phyloP scores from a whole-genome alignment of 192 early-diverging fungal genomes.

The Funneliformis geosporum region DNA sequence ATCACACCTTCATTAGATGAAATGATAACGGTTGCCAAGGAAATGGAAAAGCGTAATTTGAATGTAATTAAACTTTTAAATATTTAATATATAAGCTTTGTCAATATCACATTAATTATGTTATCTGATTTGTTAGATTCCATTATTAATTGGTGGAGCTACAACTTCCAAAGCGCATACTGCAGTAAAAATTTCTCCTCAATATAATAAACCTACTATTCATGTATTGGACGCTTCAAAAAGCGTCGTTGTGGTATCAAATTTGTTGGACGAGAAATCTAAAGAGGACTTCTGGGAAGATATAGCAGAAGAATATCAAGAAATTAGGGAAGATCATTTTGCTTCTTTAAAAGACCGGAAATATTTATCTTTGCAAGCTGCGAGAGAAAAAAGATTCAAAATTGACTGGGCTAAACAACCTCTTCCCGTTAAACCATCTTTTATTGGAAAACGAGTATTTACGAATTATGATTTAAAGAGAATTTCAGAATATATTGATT shows the following conservation, averaged over 20 bases:
- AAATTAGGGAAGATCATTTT: slow-evolving; percentile 91
- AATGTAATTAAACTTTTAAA: slow-evolving; percentile 42
- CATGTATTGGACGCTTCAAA: slow-evolving; percentile 91
- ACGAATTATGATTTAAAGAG: slow-evolving; percentile 74
- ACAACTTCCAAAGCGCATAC: slow-evolving; percentile 97
- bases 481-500: slow-evolving; percentile 88
- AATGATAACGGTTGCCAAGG: slow-evolving; percentile 95
- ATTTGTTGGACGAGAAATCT: slow-evolving; percentile 73
- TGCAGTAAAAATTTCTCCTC: slow-evolving; percentile 93
- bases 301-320: slow-evolving; percentile 90
- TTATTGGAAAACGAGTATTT: slow-evolving; percentile 80
- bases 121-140: slow-evolving; percentile 50
- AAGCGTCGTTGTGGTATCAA: slow-evolving; percentile 85
- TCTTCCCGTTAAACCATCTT: slow-evolving; percentile 75
- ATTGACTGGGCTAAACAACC: slow-evolving; percentile 73
- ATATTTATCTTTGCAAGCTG: slow-evolving; percentile 71
- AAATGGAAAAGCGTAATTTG: slow-evolving; percentile 83
- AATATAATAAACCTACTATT: slow-evolving; percentile 77
- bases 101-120: slow-evolving; percentile 7
- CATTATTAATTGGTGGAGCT: slow-evolving; percentile 92
- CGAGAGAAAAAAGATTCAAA: slow-evolving; percentile 61
- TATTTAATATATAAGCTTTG: slow-evolving; percentile 10
- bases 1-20: slow-evolving; percentile 97
- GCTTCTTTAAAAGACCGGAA: slow-evolving; percentile 86
- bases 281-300: slow-evolving; percentile 89